Base-by-base conservation (phyloP, 2,329 filamentous ascomycete genomes). In the Beauveria sp. region DNA sequence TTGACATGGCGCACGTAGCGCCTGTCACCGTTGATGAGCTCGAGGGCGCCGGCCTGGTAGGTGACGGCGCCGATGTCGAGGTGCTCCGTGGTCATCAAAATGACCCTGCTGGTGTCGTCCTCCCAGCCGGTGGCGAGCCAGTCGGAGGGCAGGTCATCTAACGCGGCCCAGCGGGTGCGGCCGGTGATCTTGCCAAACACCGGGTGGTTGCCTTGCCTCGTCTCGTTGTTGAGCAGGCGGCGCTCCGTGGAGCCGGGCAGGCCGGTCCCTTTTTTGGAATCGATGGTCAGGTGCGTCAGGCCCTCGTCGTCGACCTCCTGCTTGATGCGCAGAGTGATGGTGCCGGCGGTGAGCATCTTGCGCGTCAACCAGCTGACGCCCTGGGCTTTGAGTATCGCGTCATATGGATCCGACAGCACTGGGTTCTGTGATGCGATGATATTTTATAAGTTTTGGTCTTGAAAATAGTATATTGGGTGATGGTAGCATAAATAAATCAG, bases 341-440 rank as follows among this genome's bases (percentile, higher is more conserved):
- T 60, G 43, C 57, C 59, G n/a, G 60, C 51, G 55, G 57, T 53
- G 62, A 65, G 51, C 34, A 62, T 62, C 58, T 65, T 65, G 62
- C 62, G 64, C 48, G 62, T 60, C 48, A 65, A 46, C 64, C 64
- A 65, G 59, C 56, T 62, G 48, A 65, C 62, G n/a, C 55, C 62
- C 51, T 65, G 64, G 34, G 60, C 52, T 49, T 60, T 62, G 8
- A 65, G 64, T 28, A 65, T 56, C 7, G 60, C 51, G 43, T 65
- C 64, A 12, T 63, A 61, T 34, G 60, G 53, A 38, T 62, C 64
- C 14, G 64, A 65, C 12, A 65, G 14, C 5, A 9, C 43, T 9
- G 43, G 18, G 43, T 46, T 46, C 43, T 46, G 18, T 46, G 18
- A 18, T 18, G 43, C 10, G 16, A 40, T 40, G 26, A 12, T 16